Base-by-base conservation (phyloP, 345 rosid species). In the sweet orange (Citrus sinensis) region DNA sequence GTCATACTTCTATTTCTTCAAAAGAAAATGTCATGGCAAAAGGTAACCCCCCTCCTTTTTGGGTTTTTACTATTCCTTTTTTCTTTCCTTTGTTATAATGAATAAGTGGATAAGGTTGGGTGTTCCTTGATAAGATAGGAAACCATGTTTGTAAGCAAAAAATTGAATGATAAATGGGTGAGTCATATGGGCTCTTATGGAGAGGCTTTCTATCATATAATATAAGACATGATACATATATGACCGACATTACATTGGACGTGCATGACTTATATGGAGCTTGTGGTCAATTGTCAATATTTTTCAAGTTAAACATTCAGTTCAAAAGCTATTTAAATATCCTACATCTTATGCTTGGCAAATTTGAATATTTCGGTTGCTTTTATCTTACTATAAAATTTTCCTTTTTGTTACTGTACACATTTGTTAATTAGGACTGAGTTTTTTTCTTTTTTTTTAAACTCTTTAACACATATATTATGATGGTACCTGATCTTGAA, bases 11-110 rank as follows among this genome's bases (percentile, higher is more conserved):
- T 92, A 86, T 82, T 90, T 82, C 95, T 77, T 89, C 97, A 85
- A 92, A 90, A 84, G 92, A 89, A 87, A 94, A 87, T 92, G 85
- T 86, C 89, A 88, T 78, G 85, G 95, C 87, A 83, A 96, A 96
- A 94, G 99, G 98, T 96, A 92, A 88, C 1, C 51, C 46, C 46
- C 13, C 13, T 0, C 2, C 13, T 40, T 40, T 40, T 40, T 42
- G 14, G n/a, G 22, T 14, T 55, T 17, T 22, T 34, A 39, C 37
- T 55, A n/a, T 56, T 54, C 22, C 1, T 61, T 24, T 39, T 74
- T 29, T 62, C 63, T 42, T 81, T 9, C 39, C 40, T 37, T 76
- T 69, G 35, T 67, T 3, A 14, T 62, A 67, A 30, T 64, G 74
- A 80, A 64, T 35, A 74, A 71, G 74, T 42, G 49, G 71, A 42